Conservation (phyloP, 495 filamentous ascomycete species). For the Xylaria sp. region DNA sequence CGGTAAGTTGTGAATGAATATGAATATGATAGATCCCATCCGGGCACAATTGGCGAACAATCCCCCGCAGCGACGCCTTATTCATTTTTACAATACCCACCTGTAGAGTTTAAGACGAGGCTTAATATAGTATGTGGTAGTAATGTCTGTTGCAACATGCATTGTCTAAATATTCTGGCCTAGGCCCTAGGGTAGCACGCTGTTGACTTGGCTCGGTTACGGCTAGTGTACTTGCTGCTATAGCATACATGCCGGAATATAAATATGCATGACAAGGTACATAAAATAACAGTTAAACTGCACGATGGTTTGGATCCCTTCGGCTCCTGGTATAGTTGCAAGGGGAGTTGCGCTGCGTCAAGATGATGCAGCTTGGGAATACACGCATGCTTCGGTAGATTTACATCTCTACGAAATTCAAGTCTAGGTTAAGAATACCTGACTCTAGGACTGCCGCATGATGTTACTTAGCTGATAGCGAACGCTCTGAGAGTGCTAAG, state of each 20-base stretch:
- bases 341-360: background rate
- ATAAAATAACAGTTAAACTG: background rate
- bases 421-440: background rate
- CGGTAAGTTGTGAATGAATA: too few relatives aligned
- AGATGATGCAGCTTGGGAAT: background rate
- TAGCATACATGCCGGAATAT: background rate
- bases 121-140: too few relatives aligned
- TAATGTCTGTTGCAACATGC: background rate
- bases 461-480: background rate
- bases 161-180: background rate
- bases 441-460: too few relatives aligned
- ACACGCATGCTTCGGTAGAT: background rate
- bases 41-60: background rate
- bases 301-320: background rate
- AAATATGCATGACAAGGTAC: background rate
- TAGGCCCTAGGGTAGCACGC: background rate
- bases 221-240: background rate
- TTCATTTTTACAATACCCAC: background rate
- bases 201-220: background rate
- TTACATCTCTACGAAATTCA: background rate
- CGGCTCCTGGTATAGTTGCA: background rate
- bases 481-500: too few relatives aligned
- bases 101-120: background rate
- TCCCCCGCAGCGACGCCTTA: background rate
- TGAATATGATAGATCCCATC: too few relatives aligned